Base-by-base conservation (phyloP, 306 rosid genomes). In the Prunus dulcis region DNA sequence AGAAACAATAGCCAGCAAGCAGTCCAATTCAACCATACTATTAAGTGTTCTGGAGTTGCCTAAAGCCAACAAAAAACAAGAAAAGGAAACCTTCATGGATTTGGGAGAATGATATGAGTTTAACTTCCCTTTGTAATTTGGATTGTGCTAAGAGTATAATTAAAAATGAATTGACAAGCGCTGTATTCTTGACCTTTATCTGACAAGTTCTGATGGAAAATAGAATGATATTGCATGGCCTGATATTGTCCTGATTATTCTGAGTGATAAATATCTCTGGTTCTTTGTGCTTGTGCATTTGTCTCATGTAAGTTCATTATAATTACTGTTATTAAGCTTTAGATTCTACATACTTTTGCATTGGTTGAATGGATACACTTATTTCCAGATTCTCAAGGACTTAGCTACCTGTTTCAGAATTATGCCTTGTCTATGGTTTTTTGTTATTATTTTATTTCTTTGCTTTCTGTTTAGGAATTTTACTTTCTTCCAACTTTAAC, bases 1-100 rank as follows among this genome's bases (percentile, higher is more conserved):
- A 89, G 81, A 89, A 91, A 76, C 67, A 82, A 34, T 82, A 80
- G 78, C 65, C 61, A 65, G 62, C 17, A 75, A 71, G 57, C 7
- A 41, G 81, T 22, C 19, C 38, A 47, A 20, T 65, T 77, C 75
- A 15, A 79, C 77, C 71, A 50, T 72, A 32, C 80, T 78, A 60
- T 14, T 50, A 14, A 71, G 63, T 75, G 67, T 19, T 32, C 8
- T 18, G 49, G 15, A 34, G 69, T 38, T 34, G 3, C 25, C 50
- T 7, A n/a, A 27, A 19, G 47, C 23, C 46, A 52, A 18, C 9
- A 64, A 32, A 32, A 64, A 9, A 2, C 3, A 38, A 22, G 8
- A 27, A 57, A 57, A 67, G 62, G 52, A 67, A 28, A 3, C 13
- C 14, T 60, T 61, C 58, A 18, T 61, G 30, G 46, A 46, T 69